Conservation (phyloP, 305 asterid genomes). For the Fraxinus nigra region DNA sequence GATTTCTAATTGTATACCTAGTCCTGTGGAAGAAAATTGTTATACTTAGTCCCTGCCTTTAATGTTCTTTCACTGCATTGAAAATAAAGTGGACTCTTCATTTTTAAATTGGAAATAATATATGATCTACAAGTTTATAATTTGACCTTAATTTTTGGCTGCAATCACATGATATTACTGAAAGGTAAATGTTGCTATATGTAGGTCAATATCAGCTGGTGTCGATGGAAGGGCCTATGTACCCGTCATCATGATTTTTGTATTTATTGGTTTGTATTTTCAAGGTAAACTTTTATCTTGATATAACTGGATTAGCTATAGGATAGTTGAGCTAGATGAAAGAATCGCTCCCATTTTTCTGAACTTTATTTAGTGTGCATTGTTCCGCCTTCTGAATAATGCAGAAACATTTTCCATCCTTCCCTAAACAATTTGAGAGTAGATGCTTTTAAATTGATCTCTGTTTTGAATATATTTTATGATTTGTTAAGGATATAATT, state of each 20-base stretch:
- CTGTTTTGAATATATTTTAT: neutral
- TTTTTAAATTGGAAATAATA: neutral
- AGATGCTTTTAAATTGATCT: neutral
- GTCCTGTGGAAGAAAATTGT: neutral
- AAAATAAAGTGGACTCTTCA: neutral
- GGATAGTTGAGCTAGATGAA: conserved; percentile 21
- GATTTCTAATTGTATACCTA: neutral
- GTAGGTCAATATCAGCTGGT: conserved; percentile 53
- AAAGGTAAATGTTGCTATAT: conserved; percentile 16
- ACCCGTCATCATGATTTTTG: conserved; percentile 33
- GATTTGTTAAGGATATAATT: neutral
- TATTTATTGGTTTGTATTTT: conserved; percentile 39
- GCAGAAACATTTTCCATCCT: neutral
- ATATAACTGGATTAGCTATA: conserved; percentile 25
- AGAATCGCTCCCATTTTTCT: conserved; percentile 2
- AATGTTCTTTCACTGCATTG: neutral
- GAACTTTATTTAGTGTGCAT: conserved; percentile 16
- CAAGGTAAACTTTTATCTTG: conserved; percentile 45
- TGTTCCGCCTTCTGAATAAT: neutral
- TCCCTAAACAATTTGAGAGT: neutral
- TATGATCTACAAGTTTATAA: neutral
- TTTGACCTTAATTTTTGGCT: neutral
- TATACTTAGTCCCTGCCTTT: neutral
- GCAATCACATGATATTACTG: neutral
- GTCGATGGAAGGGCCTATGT: conserved; percentile 34